Evolutionary conservation across 2,329 filamentous ascomycete genomes (phyloP).

Genomic region (Fusarium marasasianum): DNA sequence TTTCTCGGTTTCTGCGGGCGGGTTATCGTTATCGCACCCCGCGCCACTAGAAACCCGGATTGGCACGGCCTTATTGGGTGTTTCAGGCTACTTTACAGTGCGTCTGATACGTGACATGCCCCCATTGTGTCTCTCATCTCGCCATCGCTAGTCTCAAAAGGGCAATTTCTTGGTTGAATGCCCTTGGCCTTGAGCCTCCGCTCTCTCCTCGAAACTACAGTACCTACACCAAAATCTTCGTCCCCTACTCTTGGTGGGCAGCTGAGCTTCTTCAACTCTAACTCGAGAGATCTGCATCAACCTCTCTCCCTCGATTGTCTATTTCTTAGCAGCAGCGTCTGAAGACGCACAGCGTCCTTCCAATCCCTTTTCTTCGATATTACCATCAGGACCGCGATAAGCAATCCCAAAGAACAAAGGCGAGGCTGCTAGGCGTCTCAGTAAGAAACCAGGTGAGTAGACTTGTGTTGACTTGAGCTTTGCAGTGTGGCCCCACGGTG

Average conservation of each 20-base stretch:
- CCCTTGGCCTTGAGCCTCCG: conserved; percentile 20
- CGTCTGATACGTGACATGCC: conserved; percentile 5
- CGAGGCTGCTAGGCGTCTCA: neutral
- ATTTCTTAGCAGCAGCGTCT: neutral
- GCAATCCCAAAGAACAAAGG: neutral
- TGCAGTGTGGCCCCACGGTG: conserved; percentile 40
- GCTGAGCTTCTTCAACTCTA: conserved; percentile 33
- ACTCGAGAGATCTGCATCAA: conserved; percentile 8
- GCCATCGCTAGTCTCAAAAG: conserved; percentile 16
- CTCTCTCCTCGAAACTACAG: conserved; percentile 23
- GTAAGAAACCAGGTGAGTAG: conserved; percentile 20
- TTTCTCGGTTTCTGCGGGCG: conserved; percentile 21
- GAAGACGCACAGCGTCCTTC: neutral
- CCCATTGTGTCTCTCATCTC: conserved; percentile 14
- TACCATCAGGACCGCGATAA: neutral
- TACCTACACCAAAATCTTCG: conserved; percentile 26
- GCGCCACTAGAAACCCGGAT: conserved; percentile 37
- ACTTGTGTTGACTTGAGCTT: conserved; percentile 26
- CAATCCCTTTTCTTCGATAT: neutral
- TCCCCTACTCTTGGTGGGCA: conserved; percentile 25
- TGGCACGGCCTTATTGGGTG: conserved; percentile 12
- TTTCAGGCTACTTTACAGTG: conserved; percentile 21
- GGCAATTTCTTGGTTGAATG: neutral
- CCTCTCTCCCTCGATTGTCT: neutral
- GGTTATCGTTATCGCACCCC: conserved; percentile 55